phyloP scores from a whole-genome alignment of 768 basidiomycete genomes.

The Boletus huronensis region DNA sequence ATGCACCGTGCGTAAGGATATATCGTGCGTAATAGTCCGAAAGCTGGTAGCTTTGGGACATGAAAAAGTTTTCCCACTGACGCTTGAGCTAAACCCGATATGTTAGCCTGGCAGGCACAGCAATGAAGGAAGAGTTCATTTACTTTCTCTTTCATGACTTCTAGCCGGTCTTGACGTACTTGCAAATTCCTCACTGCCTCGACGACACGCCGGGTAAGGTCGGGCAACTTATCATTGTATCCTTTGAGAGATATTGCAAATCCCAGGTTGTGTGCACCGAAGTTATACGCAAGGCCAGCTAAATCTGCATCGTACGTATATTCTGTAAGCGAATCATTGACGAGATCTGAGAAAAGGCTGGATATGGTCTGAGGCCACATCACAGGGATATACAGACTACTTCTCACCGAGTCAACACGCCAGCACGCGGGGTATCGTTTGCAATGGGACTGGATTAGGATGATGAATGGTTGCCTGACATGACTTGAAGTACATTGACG shows the following conservation, averaged over 20 bases:
- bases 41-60: slow-evolving; percentile 77
- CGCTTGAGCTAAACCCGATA: slow-evolving; percentile 53
- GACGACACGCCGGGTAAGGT: slow-evolving; percentile 69
- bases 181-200: slow-evolving; percentile 61
- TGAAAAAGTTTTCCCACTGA: slow-evolving; percentile 82
- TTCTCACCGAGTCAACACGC: slow-evolving; percentile 68
- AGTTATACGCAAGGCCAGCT: slow-evolving; percentile 77
- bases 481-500: slow-evolving; percentile 3
- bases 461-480: neutral
- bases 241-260: slow-evolving; percentile 69
- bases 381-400: neutral
- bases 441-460: slow-evolving; percentile 46
- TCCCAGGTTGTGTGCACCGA: slow-evolving; percentile 61
- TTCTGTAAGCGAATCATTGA: slow-evolving; percentile 86
- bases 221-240: slow-evolving; percentile 88
- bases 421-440: slow-evolving; percentile 60
- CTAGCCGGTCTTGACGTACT: slow-evolving; percentile 68
- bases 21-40: slow-evolving; percentile 76
- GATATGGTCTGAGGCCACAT: neutral
- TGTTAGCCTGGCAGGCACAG: neutral
- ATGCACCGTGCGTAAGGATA: slow-evolving; percentile 65
- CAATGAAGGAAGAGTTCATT: slow-evolving; percentile 11
- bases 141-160: slow-evolving; percentile 83
- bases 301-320: slow-evolving; percentile 90
- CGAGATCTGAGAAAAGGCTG: slow-evolving; percentile 79